phyloP scores from a whole-genome alignment of 2,329 filamentous ascomycete species.

The Fusarium sp. region DNA sequence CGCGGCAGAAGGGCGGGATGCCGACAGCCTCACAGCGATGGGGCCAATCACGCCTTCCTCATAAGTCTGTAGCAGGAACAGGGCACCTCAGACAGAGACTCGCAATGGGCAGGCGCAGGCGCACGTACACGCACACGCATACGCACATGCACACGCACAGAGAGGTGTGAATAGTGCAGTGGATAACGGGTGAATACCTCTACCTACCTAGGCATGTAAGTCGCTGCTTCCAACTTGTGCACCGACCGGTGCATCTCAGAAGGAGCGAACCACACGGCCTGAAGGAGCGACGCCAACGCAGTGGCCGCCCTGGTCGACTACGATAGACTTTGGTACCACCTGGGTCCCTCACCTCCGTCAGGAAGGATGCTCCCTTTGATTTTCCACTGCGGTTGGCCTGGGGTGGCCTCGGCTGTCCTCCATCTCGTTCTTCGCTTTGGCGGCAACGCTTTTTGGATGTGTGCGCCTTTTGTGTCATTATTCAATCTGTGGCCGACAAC shows the following conservation, averaged over 20 bases:
- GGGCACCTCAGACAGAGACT: not conserved
- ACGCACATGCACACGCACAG: not conserved
- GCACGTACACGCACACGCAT: not conserved
- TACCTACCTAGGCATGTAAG: not conserved
- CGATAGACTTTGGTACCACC: constrained; percentile 41
- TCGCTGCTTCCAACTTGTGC: not conserved
- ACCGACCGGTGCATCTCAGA: not conserved
- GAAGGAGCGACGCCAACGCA: constrained; percentile 24
- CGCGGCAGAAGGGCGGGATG: not conserved
- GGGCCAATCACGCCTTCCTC: not conserved
- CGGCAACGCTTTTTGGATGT: constrained; percentile 2
- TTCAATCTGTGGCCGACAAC: constrained; percentile 23
- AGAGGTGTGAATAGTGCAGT: not conserved
- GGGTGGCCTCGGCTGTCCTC: not conserved
- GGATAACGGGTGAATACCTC: not conserved
- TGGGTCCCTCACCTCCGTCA: constrained; percentile 8
- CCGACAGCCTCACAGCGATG: constrained; percentile 1
- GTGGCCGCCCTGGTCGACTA: constrained; percentile 20
- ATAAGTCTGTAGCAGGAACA: not conserved
- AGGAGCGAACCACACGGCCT: constrained; percentile 5
- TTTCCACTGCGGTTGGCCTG: not conserved
- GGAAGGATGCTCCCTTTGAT: not conserved
- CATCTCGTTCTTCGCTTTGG: constrained; percentile 1
- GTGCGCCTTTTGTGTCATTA: constrained; percentile 4
- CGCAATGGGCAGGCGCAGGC: not conserved